Percentiles rank a stretch among this genome's conserved stretches.
phyloP scores from a whole-genome alignment of 176 grass and related monocot genomes.

The Oryza brachyantha region DNA sequence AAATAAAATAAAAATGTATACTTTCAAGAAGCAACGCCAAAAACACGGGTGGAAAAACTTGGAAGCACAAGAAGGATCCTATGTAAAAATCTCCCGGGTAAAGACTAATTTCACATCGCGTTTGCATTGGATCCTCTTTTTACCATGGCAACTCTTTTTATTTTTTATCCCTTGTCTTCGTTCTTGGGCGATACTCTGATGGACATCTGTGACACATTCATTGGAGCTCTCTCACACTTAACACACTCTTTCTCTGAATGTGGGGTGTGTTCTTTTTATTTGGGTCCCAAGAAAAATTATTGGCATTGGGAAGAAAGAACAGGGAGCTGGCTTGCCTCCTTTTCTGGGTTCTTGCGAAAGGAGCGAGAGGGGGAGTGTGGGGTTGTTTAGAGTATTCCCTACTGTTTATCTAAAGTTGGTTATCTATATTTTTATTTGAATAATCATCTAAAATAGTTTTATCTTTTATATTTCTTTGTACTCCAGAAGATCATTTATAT shows the following conservation, averaged over 20 bases:
- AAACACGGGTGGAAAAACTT: background rate
- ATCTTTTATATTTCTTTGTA: no score
- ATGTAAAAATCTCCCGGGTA: slow-evolving; percentile 6
- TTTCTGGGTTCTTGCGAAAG: slow-evolving; percentile 36
- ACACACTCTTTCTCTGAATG: background rate
- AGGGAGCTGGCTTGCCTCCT: background rate
- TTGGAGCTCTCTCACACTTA: background rate
- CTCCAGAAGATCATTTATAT: no score
- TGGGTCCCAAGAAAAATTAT: background rate
- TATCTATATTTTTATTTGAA: no score
- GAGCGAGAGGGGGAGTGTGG: background rate
- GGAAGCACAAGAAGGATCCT: slow-evolving; percentile 36
- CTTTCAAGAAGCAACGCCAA: background rate
- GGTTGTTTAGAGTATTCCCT: no score
- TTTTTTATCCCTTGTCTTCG: slow-evolving; percentile 7
- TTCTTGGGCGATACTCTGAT: background rate
- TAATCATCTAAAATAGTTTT: no score
- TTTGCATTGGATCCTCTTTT: slow-evolving; percentile 35
- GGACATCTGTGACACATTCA: slow-evolving; percentile 14
- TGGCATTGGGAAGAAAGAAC: background rate
- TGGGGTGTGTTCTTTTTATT: background rate
- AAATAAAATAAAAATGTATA: background rate
- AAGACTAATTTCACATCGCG: background rate
- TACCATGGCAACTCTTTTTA: background rate
- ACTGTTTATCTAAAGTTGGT: no score